A percentile compares a stretch with the other conserved stretches of the same genome.
phyloP scores from a whole-genome alignment of 2,329 filamentous ascomycete species.

The Pleurostoma richardsiae region DNA sequence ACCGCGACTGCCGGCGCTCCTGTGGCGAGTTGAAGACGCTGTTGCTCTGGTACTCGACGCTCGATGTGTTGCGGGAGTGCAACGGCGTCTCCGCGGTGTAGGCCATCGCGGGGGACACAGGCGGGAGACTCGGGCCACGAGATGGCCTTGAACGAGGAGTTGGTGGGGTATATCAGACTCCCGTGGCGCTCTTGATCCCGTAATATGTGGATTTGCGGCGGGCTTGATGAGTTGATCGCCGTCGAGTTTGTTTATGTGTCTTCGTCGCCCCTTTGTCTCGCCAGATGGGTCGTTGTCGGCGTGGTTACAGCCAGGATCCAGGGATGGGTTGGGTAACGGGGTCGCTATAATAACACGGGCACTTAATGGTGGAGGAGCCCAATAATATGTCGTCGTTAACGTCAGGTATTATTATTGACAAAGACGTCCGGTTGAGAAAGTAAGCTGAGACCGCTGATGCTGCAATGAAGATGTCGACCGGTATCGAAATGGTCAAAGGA shows the following conservation, averaged over 20 bases:
- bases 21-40: conserved; percentile 39
- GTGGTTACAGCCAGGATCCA: conserved; percentile 5
- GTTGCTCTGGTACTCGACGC: conserved; percentile 37
- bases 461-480: too few species aligned
- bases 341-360: background rate
- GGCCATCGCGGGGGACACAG: conserved; percentile 26
- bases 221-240: background rate
- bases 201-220: too few species aligned
- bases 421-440: too few species aligned
- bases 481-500: too few species aligned
- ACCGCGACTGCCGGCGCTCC: conserved; percentile 43
- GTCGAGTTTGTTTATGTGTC: too few species aligned
- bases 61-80: conserved; percentile 55
- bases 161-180: too few species aligned
- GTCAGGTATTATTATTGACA: too few species aligned
- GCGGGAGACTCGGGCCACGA: background rate
- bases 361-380: too few species aligned
- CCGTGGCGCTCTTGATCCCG: too few species aligned
- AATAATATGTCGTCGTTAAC: too few species aligned
- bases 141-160: too few species aligned
- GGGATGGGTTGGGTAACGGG: background rate
- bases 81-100: conserved; percentile 49
- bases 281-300: conserved; percentile 8
- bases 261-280: background rate
- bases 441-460: too few species aligned